These are phyloP conservation scores for Marasmius oreades DNA, from an alignment of 1,284 basidiomycete genomes.

Conservation along the genomic window DNA sequence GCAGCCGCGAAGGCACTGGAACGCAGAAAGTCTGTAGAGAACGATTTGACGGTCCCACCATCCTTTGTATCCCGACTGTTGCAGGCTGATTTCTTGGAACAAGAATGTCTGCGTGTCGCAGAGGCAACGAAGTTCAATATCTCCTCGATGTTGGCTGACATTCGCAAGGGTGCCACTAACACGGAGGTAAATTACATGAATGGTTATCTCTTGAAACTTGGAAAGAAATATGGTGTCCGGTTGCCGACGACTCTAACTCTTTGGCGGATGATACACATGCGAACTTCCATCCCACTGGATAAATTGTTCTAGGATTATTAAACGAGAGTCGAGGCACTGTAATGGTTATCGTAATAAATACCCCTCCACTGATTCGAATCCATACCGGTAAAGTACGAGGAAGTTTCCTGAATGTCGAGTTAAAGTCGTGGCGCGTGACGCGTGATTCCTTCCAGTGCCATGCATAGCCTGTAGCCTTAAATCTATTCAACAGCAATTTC, in stretches of 20 bases:
- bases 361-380: too few relatives aligned
- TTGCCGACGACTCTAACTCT: conserved; percentile 66
- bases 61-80: conserved; percentile 29
- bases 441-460: too few relatives aligned
- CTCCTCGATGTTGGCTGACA: conserved; percentile 78
- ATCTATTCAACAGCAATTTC: neutral
- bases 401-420: too few relatives aligned
- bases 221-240: conserved; percentile 53
- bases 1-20: conserved; percentile 40
- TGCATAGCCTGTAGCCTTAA: too few relatives aligned
- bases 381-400: too few relatives aligned
- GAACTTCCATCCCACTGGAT: conserved; percentile 29
- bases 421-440: too few relatives aligned
- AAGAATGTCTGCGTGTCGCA: conserved; percentile 55
- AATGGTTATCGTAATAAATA: neutral
- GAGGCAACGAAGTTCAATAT: conserved; percentile 58
- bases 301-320: neutral
- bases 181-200: conserved; percentile 88
- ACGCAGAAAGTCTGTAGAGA: conserved; percentile 28
- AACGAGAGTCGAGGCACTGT: too few relatives aligned
- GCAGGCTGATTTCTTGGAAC: conserved; percentile 30
- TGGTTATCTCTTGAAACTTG: conserved; percentile 77
- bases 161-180: conserved; percentile 41
- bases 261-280: conserved; percentile 57
- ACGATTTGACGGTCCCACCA: conserved; percentile 41